Percentiles rank a stretch among this genome's conserved stretches.
phyloP scores from a whole-genome alignment of 2,329 filamentous ascomycete genomes.

The Paraphoma chrysanthemicola region DNA sequence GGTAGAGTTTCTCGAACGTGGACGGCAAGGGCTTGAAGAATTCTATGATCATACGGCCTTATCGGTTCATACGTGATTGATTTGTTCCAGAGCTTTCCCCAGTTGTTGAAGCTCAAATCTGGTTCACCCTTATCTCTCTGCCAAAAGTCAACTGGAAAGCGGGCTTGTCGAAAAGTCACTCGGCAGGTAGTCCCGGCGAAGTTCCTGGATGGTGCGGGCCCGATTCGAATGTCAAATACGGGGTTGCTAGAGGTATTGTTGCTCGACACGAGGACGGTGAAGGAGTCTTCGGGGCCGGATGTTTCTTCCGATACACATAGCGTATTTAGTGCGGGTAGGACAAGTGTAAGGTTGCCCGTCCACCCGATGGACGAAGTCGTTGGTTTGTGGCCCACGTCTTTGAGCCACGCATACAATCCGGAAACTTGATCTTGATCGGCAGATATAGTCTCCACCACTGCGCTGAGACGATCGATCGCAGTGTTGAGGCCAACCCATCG shows the following conservation, averaged over 20 bases:
- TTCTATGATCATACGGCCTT: neutral
- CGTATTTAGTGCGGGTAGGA: conserved; percentile 4
- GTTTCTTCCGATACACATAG: neutral
- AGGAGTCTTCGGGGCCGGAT: neutral
- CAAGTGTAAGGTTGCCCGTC: conserved; percentile 3
- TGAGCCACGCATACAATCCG: conserved; percentile 4
- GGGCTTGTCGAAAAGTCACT: conserved; percentile 4
- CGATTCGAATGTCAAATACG: neutral
- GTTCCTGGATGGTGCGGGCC: neutral
- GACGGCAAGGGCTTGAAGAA: neutral
- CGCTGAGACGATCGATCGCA: no score
- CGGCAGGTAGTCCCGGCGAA: neutral
- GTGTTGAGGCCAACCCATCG: no score
- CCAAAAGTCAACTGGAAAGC: conserved; percentile 6
- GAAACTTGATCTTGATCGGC: neutral
- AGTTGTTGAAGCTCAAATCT: neutral
- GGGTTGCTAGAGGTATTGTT: neutral
- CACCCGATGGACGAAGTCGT: conserved; percentile 3
- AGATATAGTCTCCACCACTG: conserved; percentile 3
- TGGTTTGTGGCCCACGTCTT: neutral
- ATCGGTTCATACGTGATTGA: neutral
- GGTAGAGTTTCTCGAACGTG: neutral
- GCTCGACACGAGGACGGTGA: neutral
- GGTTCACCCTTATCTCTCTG: neutral
- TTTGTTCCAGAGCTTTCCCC: neutral